Base-by-base conservation (phyloP, 2,329 filamentous ascomycete genomes). In the Fusarium xylarioides region DNA sequence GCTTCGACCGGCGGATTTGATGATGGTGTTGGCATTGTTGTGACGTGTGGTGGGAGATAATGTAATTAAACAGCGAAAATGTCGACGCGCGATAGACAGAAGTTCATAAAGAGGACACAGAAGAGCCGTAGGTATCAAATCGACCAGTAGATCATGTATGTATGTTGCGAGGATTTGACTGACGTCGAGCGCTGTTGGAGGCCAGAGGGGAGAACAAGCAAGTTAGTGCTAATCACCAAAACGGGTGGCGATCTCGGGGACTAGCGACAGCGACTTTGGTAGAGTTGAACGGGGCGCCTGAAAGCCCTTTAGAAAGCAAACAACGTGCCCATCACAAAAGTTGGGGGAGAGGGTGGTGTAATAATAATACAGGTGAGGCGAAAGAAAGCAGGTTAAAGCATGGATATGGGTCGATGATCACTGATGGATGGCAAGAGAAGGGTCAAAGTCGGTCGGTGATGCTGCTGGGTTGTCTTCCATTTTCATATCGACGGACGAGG, bases 1-100 rank as follows among this genome's bases (percentile, higher is more conserved):
- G 80, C 80, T 69, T 82, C 79, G 49, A 82, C 79, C 52, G 81
- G 81, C 66, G 80, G 81, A 74, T 84, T 83, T 59, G 83, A 81
- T 21, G 85, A 85, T 64, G 85, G 85, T 30, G 84, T 86, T 70
- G 85, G 85, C 85, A 86, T 86, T 71, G 63, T 83, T 54, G 56
- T 50, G 68, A 68, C 47, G 66, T 66, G 56, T 59, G n/a, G 60
- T 32, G 44, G 37, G 28, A 60, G 57, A 42, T 40, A 46, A 55
- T 50, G 55, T 46, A 71, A 74, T 74, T 74, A 63, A 23, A 43
- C 32, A n/a, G 37, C 37, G 30, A 59, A 37, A 37, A 38, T 55
- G 37, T 63, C 30, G 49, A 60, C 52, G 57, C 21, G 61, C 46
- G 28, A 56, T n/a, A 66, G 32, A 28, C 49, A 60, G 26, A 34